phyloP scores from a whole-genome alignment of 139 green algal species.

The Gonium pectorale region DNA sequence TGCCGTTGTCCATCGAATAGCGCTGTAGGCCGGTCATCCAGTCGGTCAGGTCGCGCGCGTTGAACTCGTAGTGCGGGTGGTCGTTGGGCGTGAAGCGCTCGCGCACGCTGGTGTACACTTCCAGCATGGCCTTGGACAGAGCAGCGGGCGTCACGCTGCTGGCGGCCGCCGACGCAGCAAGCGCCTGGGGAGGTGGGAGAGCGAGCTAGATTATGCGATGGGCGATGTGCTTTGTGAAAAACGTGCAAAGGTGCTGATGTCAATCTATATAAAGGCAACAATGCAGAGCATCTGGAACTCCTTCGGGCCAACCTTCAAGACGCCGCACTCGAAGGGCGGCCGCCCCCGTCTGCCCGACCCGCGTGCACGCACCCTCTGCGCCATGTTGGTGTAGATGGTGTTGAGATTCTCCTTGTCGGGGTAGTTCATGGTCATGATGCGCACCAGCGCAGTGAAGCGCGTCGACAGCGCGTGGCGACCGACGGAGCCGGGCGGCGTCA shows the following conservation, averaged over 20 bases:
- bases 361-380: slow-evolving; percentile 17
- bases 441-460: slow-evolving; percentile 74
- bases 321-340: too few relatives aligned
- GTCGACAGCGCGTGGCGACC: slow-evolving; percentile 71
- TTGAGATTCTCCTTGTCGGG: slow-evolving; percentile 62
- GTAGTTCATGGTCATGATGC: slow-evolving; percentile 66
- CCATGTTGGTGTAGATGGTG: slow-evolving; percentile 62
- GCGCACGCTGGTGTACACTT: slow-evolving; percentile 67
- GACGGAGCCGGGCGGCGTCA: slow-evolving; percentile 73
- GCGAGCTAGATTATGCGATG: too few relatives aligned
- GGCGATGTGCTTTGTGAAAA: too few relatives aligned
- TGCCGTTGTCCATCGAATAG: slow-evolving; percentile 49
- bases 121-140: slow-evolving; percentile 70
- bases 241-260: too few relatives aligned
- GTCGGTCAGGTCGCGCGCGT: slow-evolving; percentile 70
- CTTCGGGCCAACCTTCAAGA: too few relatives aligned
- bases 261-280: too few relatives aligned
- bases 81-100: slow-evolving; percentile 62
- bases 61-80: slow-evolving; percentile 79
- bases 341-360: too few relatives aligned
- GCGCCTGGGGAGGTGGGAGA: too few relatives aligned
- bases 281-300: too few relatives aligned
- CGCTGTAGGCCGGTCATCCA: slow-evolving; percentile 66
- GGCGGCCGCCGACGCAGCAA: too few relatives aligned
- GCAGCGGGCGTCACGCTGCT: slow-evolving; percentile 41